These are phyloP conservation scores for Amaranthus hypochondriacus DNA, from an alignment of 148 eudicot species.

Conservation along the genomic window DNA sequence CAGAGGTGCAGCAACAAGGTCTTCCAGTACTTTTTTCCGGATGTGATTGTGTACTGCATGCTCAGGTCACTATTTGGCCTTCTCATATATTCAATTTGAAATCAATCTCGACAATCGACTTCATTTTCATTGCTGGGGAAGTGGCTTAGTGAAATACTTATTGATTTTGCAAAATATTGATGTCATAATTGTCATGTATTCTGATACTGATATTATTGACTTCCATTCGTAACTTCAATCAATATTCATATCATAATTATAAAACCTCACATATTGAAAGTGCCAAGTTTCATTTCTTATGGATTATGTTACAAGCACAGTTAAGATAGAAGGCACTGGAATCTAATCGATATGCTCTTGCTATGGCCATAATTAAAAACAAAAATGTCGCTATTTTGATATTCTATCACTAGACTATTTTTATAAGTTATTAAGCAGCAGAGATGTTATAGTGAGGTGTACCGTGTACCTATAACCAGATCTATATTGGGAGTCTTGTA, in stretches of 20 bases:
- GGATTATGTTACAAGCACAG: too few relatives aligned
- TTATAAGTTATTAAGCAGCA: not conserved
- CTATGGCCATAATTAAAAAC: not conserved
- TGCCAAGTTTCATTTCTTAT: not conserved
- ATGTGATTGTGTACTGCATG: slow-evolving; percentile 79
- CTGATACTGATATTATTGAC: not conserved
- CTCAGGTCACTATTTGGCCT: slow-evolving; percentile 60
- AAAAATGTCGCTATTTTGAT: too few relatives aligned
- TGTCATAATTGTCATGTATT: not conserved
- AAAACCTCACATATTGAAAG: not conserved
- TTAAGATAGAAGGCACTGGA: not conserved
- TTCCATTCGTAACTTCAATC: not conserved
- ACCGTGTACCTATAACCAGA: not conserved
- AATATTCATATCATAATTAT: not conserved
- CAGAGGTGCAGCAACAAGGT: slow-evolving; percentile 80
- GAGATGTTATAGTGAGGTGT: not conserved
- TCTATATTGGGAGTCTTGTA: not conserved
- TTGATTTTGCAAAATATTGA: not conserved
- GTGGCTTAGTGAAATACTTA: not conserved
- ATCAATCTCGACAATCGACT: not conserved
- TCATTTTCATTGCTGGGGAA: not conserved
- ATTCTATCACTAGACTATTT: not conserved
- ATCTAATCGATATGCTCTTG: not conserved
- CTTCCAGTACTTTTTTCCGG: slow-evolving; percentile 81
- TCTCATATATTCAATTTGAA: not conserved